A percentile compares a stretch with the other conserved stretches of the same genome.
These are phyloP conservation scores for Yamadazyma kanchanaburiensis DNA, from an alignment of 1,139 yeast genomes.

Conservation along the genomic window DNA sequence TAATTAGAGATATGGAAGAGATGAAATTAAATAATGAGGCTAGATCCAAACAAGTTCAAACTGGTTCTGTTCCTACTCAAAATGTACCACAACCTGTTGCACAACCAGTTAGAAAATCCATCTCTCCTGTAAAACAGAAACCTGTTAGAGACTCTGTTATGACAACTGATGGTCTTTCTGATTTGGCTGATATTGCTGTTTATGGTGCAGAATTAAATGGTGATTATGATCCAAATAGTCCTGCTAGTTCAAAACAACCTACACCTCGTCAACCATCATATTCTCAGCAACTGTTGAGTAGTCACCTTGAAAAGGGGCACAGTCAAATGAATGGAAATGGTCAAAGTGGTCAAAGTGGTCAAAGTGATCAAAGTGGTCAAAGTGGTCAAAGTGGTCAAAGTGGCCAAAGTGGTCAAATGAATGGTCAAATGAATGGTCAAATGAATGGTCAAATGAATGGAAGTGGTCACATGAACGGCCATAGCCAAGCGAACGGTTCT, in stretches of 20 bases:
- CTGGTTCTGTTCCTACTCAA: neutral
- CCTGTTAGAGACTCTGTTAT: conserved; percentile 11
- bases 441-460: no score
- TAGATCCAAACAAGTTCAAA: neutral
- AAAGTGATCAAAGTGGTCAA: no score
- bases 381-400: no score
- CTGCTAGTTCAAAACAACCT: conserved; percentile 7
- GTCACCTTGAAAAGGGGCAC: neutral
- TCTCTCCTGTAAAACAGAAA: no score
- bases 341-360: neutral
- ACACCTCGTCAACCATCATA: conserved; percentile 5
- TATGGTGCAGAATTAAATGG: conserved; percentile 36
- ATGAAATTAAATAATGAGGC: conserved; percentile 20
- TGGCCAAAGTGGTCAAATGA: no score
- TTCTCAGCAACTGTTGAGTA: neutral
- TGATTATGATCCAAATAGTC: conserved; percentile 13
- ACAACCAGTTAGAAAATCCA: no score
- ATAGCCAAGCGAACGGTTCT: no score
- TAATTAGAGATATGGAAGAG: conserved; percentile 26
- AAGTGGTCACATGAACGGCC: no score
- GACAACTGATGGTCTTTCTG: conserved; percentile 33
- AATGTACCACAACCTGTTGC: neutral
- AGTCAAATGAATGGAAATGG: neutral
- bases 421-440: no score
- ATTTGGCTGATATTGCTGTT: conserved; percentile 43